These are phyloP conservation scores for Sporopachydermia lactativora DNA, from an alignment of 805 yeast genomes.

Conservation along the genomic window DNA sequence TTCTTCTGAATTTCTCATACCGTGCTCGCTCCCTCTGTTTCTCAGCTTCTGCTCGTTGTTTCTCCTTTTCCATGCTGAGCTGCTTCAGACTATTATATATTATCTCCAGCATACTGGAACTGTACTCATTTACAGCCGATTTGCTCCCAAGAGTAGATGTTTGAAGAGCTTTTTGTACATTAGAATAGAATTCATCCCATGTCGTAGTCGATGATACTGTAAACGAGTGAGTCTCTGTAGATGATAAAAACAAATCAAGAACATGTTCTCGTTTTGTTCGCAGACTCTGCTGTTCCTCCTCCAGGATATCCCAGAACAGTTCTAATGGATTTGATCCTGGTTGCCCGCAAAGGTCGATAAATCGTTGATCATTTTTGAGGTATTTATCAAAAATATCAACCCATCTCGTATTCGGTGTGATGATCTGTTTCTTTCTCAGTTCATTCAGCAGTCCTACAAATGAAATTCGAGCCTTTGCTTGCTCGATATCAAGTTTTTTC, in stretches of 20 bases:
- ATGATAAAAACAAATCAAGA: conserved; percentile 29
- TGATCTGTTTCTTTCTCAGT: conserved; percentile 18
- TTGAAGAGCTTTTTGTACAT: background rate
- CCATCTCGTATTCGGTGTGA: conserved; percentile 46
- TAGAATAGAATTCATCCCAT: conserved; percentile 10
- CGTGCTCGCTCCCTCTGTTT: background rate
- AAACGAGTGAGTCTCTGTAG: conserved; percentile 16
- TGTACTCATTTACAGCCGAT: background rate
- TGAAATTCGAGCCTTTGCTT: conserved; percentile 50
- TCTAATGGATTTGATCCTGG: conserved; percentile 70
- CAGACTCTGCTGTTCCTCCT: conserved; percentile 40
- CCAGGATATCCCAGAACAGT: conserved; percentile 59
- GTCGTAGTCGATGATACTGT: conserved; percentile 13
- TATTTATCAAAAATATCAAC: conserved; percentile 30
- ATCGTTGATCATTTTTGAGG: conserved; percentile 42
- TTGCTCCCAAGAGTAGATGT: background rate
- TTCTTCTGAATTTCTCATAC: background rate
- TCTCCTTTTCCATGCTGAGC: background rate
- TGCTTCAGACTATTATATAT: background rate
- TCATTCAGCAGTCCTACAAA: conserved; percentile 35
- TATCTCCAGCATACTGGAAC: background rate
- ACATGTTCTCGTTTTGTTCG: conserved; percentile 47
- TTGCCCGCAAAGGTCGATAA: conserved; percentile 52
- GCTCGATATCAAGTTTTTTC: conserved; percentile 34
- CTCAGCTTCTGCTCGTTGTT: background rate